Evolutionary conservation across 768 basidiomycete species (phyloP).

Genomic region (Crucibulum laeve): DNA sequence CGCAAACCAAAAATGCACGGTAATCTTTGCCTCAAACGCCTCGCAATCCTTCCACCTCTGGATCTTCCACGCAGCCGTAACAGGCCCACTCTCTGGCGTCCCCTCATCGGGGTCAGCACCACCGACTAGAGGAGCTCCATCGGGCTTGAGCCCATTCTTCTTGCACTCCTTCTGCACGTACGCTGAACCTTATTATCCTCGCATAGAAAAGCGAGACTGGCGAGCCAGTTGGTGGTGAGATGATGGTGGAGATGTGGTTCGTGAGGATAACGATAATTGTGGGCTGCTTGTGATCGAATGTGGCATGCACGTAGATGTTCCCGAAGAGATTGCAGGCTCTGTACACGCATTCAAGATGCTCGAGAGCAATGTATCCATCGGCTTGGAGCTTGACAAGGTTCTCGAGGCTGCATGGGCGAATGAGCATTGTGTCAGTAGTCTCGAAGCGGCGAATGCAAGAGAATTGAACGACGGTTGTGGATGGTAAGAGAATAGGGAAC

Average conservation of each 20-base stretch:
- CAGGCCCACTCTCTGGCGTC: constrained; percentile 86
- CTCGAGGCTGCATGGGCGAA: constrained; percentile 68
- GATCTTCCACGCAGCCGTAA: too few relatives aligned
- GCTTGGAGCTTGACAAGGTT: constrained; percentile 84
- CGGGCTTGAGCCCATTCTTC: constrained; percentile 79
- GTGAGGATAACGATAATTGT: constrained; percentile 85
- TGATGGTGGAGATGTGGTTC: constrained; percentile 63
- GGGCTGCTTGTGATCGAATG: too few relatives aligned
- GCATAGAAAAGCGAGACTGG: constrained; percentile 51
- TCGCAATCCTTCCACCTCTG: too few relatives aligned
- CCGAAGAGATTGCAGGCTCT: constrained; percentile 74
- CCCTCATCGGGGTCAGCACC: constrained; percentile 83
- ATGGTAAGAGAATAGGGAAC: too few relatives aligned
- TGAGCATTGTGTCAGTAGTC: too few relatives aligned
- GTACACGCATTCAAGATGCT: constrained; percentile 84
- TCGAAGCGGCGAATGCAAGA: too few relatives aligned
- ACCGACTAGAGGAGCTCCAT: constrained; percentile 77
- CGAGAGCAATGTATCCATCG: constrained; percentile 91
- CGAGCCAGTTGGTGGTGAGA: constrained; percentile 29
- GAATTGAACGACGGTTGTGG: background rate
- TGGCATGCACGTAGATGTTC: too few relatives aligned
- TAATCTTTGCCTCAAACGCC: too few relatives aligned
- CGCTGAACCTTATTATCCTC: constrained; percentile 46
- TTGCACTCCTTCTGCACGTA: constrained; percentile 74
- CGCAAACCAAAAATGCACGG: too few relatives aligned